phyloP scores from a whole-genome alignment of 139 green algal species.

The Desmodesmus armatus region DNA sequence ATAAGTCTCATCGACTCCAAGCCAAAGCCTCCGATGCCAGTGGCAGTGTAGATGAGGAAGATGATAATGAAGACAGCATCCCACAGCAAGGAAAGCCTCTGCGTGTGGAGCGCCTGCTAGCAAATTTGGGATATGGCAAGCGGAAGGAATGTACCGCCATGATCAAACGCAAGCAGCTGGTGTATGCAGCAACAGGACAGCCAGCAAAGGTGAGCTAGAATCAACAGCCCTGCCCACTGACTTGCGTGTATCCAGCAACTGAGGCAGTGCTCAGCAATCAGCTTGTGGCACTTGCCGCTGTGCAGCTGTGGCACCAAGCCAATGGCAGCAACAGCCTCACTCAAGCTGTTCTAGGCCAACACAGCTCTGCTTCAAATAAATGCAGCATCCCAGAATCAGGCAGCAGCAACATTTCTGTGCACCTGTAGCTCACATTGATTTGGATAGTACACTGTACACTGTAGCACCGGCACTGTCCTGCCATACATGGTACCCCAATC shows the following conservation, averaged over 20 bases:
- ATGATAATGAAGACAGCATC: background rate
- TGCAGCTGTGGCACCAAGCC: background rate
- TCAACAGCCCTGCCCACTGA: background rate
- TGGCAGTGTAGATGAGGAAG: background rate
- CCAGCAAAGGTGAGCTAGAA: slow-evolving; percentile 11
- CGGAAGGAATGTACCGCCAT: slow-evolving; percentile 53
- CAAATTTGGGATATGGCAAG: slow-evolving; percentile 70
- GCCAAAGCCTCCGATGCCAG: background rate
- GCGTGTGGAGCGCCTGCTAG: slow-evolving; percentile 65
- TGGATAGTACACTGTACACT: background rate
- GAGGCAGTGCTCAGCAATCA: background rate
- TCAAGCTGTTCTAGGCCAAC: background rate
- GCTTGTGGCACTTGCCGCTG: background rate
- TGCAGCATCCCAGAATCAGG: background rate
- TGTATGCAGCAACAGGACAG: slow-evolving; percentile 14
- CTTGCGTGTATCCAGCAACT: background rate
- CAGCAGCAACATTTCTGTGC: background rate
- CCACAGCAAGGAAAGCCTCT: slow-evolving; percentile 49
- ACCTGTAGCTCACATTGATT: background rate
- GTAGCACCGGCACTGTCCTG: background rate
- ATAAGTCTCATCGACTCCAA: background rate
- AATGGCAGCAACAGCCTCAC: no score
- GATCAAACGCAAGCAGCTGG: slow-evolving; percentile 22
- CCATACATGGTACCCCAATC: no score
- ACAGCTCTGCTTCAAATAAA: background rate